Base-by-base conservation (phyloP, 2,329 filamentous ascomycete genomes). In the Ceratocystis alfenasii region DNA sequence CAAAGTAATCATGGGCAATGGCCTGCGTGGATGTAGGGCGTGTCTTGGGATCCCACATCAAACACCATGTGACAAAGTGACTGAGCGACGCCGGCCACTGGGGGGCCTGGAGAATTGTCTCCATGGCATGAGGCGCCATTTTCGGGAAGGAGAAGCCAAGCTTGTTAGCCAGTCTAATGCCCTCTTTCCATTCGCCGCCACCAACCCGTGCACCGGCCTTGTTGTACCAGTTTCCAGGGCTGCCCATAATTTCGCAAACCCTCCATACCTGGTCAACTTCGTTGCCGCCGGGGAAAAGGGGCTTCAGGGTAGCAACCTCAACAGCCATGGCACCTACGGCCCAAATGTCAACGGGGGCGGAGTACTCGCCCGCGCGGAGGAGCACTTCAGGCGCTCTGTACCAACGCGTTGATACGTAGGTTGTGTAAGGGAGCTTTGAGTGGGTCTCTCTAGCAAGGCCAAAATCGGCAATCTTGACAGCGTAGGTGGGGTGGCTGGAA, bases 231-330 rank as follows among this genome's bases (percentile, higher is more conserved):
- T 93, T 93, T 57, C 94, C 94, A 2, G 94, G 94, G 77, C 93
- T 97, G 62, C 94, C 94, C 94, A 99, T 99, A 67, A 99, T 96
- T 75, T 99, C 94, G 74, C 94, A 99, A 0, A 99, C 90, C 70
- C 94, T 87, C 94, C 94, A 99, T 1, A 99, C 94, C 75, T 99
- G 94, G 71, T 99, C 94, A 1, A 99, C 94, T 78, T 99, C 94
- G 74, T 99, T 99, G 73, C 91, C 90, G 71, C 94, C 94, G 10
- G 94, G 94, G 80, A 99, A 99, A 10, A 99, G 79, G 20, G 94
- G 94, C 79, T 97, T 99, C 67, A 99, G 75, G 0, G 94, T 99
- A 30, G 94, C 94, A 69, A 99, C 89, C 75, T 99, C 94, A 10
- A 99, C 94, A 5, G 94, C 94, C 94, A 99, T 99, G 22, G 94